Conservation (phyloP, 2,329 filamentous ascomycete species). For the Colletotrichum tofieldiae region DNA sequence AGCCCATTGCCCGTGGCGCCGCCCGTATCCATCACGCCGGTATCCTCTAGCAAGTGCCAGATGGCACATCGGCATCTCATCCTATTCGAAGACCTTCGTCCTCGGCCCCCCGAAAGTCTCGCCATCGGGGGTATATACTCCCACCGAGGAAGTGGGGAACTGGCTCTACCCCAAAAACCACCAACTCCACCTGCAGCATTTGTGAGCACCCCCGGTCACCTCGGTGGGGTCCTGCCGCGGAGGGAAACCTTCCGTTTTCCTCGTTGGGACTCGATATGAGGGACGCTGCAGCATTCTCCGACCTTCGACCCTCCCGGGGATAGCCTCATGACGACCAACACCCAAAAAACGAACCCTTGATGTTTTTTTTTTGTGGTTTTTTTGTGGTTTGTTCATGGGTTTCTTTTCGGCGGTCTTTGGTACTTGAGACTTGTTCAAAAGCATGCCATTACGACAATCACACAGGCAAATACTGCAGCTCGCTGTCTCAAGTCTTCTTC, state of each 20-base stretch:
- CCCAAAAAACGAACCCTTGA: background rate
- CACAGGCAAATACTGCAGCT: conserved; percentile 9
- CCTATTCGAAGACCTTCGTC: conserved; percentile 12
- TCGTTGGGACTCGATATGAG: background rate
- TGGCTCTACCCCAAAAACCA: conserved; percentile 25
- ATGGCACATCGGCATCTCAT: conserved; percentile 25
- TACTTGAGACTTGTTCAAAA: background rate
- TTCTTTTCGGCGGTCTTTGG: background rate
- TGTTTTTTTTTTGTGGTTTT: background rate
- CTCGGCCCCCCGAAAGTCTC: conserved; percentile 7
- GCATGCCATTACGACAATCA: background rate
- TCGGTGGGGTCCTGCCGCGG: conserved; percentile 33
- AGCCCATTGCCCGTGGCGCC: background rate
- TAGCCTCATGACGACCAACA: conserved; percentile 24
- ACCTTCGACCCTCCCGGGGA: background rate
- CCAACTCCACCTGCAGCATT: conserved; percentile 8
- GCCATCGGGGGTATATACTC: conserved; percentile 36
- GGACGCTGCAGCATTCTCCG: conserved; percentile 17
- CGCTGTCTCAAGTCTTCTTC: conserved; percentile 1
- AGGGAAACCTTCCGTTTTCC: conserved; percentile 30
- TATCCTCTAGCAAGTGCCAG: background rate
- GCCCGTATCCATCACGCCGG: background rate
- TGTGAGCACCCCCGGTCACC: conserved; percentile 7
- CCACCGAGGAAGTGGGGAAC: conserved; percentile 23
- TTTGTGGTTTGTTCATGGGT: no score